Evolutionary conservation across 78 protist species (phyloP), one percentile per base, ranked within the genome.

Genomic region (Guillardia theta): DNA sequence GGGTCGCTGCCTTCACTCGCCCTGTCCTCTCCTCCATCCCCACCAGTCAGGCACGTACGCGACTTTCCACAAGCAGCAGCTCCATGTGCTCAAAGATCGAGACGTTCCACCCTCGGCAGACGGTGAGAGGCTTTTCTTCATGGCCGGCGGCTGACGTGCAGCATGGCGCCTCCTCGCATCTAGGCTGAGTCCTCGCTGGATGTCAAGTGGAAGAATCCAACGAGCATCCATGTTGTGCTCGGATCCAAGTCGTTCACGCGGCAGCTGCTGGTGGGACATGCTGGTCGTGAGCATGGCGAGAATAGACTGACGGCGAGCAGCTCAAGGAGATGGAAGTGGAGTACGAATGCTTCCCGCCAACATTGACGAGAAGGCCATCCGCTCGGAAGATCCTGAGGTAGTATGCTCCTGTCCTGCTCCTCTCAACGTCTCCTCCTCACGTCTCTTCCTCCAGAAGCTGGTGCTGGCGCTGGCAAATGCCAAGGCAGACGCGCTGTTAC

Each of bases 61-160:
- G n/a, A n/a, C n/a, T n/a, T n/a, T n/a, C n/a, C n/a, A n/a, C n/a
- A n/a, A n/a, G n/a, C n/a, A n/a, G n/a, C n/a, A n/a, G n/a, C n/a
- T n/a, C n/a, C n/a, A n/a, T n/a, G n/a, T n/a, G n/a, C n/a, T n/a
- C n/a, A n/a, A n/a, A n/a, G n/a, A 70, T 70, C 12, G 46, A 70
- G 41, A 70, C 83, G 41, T 36, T 36, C 83, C 83, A 70, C 41
- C 83, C 83, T 70, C 33, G n/a, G 83, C 83, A 70, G 83, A 70
- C 83, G n/a, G 83, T 70, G 36, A 1, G 6, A 4, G 6, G 43
- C 22, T 15, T 33, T 4, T 64, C 33, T 12, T 30, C 33, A 64
- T 19, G 33, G 78, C 78, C n/a, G 39, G 22, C 78, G 9, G n/a
- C 78, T 18, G 12, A 70, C 6, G 4, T 4, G 21, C 70, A 58